Evolutionary conservation across 2,329 filamentous ascomycete genomes (phyloP), one percentile per base, ranked within the genome.

Genomic region (Trichoderma endophyticum): DNA sequence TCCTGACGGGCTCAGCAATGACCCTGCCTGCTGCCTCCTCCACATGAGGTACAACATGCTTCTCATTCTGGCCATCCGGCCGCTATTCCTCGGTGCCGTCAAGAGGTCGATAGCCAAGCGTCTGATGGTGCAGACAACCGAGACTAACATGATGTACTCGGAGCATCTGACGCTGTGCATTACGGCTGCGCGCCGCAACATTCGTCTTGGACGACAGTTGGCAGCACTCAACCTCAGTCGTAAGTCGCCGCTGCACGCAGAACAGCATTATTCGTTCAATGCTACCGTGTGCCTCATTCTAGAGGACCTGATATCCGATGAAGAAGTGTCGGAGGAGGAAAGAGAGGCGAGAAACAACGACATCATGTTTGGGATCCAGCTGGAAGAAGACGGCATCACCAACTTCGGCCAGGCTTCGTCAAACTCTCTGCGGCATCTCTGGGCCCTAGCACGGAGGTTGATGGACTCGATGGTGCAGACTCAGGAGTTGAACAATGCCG

Each of bases 11-110:
- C 72, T 80, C 39, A 82, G 80, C 72, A 77, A 76, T 28, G 84
- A 86, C 73, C 82, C 84, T 24, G 81, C 83, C 7, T 78, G 80
- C 67, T 84, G 82, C 75, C 77, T 82, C 56, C 77, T 87, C 57
- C 86, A 87, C 73, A 86, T 87, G 85, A 78, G 79, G 67, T 83
- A 84, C 75, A 86, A 87, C 73, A 78, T 87, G 82, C 82, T 87
- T 18, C 73, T 85, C n/a, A 83, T 87, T 61, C 79, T 87, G 15
- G 80, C 84, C 12, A 80, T 85, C 32, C 83, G 86, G 0, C 85
- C 86, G 3, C 79, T 85, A 18, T 84, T 87, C 74, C 82, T 87
- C 59, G 79, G 81, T 7, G 81, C 84, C 2, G 84, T 86, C 30
- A 85, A 85, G 75, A 85, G 82, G 70, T 81, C 82, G 12, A 82